Conservation (phyloP, 2,329 filamentous ascomycete species). For the Claviceps capensis region DNA sequence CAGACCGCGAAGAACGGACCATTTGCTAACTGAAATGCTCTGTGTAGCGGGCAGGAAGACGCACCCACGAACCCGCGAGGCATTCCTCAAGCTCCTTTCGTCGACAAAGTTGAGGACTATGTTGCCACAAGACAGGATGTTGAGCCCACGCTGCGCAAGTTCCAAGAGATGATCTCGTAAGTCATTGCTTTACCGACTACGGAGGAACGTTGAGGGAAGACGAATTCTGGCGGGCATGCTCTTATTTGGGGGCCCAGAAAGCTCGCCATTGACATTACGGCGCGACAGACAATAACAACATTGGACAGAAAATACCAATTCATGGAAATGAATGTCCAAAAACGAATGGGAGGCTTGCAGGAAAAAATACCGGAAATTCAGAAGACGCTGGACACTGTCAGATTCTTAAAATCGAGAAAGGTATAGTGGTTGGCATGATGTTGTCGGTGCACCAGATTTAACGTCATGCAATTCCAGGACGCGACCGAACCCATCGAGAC, state of each 20-base stretch:
- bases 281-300: slow-evolving; percentile 3
- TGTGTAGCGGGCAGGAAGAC: slow-evolving; percentile 26
- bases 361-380: slow-evolving; percentile 97
- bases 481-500: slow-evolving; percentile 66
- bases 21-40: not conserved
- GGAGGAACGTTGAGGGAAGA: too few species aligned
- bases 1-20: not conserved
- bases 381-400: slow-evolving; percentile 86
- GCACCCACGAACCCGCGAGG: slow-evolving; percentile 63
- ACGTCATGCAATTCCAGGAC: slow-evolving; percentile 18
- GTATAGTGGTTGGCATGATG: slow-evolving; percentile 26
- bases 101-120: slow-evolving; percentile 82
- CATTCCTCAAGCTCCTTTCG: slow-evolving; percentile 73
- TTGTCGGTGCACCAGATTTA: not conserved
- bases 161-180: slow-evolving; percentile 90
- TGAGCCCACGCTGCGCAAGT: slow-evolving; percentile 66
- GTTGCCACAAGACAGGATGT: slow-evolving; percentile 66
- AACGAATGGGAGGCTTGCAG: slow-evolving; percentile 64
- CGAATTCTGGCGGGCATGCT: too few species aligned
- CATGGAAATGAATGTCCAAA: slow-evolving; percentile 90
- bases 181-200: slow-evolving; percentile 13
- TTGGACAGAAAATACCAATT: slow-evolving; percentile 85
- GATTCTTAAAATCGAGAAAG: slow-evolving; percentile 66
- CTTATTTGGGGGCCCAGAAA: not conserved
- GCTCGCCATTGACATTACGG: not conserved